phyloP scores from a whole-genome alignment of 495 filamentous ascomycete genomes.

The Peziza echinospora region DNA sequence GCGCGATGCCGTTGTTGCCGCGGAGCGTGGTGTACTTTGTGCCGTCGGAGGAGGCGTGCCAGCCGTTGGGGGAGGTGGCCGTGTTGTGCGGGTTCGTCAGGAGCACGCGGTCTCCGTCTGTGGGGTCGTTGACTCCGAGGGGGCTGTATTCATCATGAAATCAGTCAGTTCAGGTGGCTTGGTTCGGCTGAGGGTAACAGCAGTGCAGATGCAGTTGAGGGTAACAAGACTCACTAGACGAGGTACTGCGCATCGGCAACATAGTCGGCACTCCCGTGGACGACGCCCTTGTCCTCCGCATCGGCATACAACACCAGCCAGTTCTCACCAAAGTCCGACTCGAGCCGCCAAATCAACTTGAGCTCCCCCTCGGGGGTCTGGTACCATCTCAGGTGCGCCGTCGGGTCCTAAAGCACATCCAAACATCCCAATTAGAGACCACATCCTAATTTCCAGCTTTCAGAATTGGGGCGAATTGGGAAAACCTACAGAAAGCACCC shows the following conservation, averaged over 20 bases:
- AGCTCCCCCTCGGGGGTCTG: constrained; percentile 23
- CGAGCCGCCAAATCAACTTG: constrained; percentile 27
- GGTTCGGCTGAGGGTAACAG: neutral
- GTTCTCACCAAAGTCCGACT: constrained; percentile 29
- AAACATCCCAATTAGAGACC: neutral
- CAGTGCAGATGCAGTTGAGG: neutral
- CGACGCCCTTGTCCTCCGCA: constrained; percentile 21
- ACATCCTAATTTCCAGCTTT: neutral
- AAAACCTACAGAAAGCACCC: constrained; percentile 9
- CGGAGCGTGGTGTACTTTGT: constrained; percentile 24
- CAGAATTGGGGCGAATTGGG: no score
- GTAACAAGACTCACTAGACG: constrained; percentile 19
- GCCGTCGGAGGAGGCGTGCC: constrained; percentile 23
- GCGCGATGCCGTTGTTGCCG: constrained; percentile 27
- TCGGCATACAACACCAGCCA: constrained; percentile 31
- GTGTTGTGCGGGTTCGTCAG: constrained; percentile 23
- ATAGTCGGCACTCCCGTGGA: constrained; percentile 28
- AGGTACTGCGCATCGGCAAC: constrained; percentile 27
- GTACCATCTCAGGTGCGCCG: constrained; percentile 26
- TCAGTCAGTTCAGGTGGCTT: no score
- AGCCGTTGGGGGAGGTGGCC: constrained; percentile 24
- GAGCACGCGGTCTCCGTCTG: constrained; percentile 21
- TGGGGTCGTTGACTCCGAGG: constrained; percentile 29
- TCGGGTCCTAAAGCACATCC: constrained; percentile 23
- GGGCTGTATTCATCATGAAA: no score